A percentile compares a stretch with the other conserved stretches of the same genome.
Evolutionary conservation across 805 yeast genomes (phyloP).

Genomic region (Ogataea kodamae): DNA sequence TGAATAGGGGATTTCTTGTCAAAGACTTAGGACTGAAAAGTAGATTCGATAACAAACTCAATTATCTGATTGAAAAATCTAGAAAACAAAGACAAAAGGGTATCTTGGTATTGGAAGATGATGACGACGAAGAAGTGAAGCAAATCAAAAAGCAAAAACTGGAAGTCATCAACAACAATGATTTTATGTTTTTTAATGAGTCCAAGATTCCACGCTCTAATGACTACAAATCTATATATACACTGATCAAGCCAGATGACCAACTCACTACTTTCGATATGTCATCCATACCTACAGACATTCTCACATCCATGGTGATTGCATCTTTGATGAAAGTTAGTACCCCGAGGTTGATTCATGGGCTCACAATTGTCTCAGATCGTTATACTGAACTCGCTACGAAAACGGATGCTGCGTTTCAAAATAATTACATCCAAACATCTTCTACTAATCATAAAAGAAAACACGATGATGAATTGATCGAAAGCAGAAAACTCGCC

Average conservation of each 20-base stretch:
- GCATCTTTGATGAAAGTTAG: slow-evolving; percentile 60
- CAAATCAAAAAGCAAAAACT: slow-evolving; percentile 23
- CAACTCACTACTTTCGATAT: slow-evolving; percentile 67
- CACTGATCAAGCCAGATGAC: slow-evolving; percentile 58
- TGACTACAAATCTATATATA: slow-evolving; percentile 62
- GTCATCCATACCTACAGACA: slow-evolving; percentile 58
- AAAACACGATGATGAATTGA: slow-evolving; percentile 8
- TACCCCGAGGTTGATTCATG: slow-evolving; percentile 52
- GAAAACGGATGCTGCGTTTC: slow-evolving; percentile 10
- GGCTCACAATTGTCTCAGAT: slow-evolving; percentile 63
- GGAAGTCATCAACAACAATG: slow-evolving; percentile 18
- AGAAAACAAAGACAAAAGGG: slow-evolving; percentile 30
- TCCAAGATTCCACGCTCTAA: slow-evolving; percentile 36
- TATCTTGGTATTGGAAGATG: slow-evolving; percentile 37
- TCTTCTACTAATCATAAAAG: slow-evolving; percentile 14
- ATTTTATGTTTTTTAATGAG: slow-evolving; percentile 27
- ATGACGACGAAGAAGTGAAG: slow-evolving; percentile 22
- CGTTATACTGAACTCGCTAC: slow-evolving; percentile 42
- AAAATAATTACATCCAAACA: slow-evolving; percentile 3
- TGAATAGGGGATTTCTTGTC: slow-evolving; percentile 33
- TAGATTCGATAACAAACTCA: slow-evolving; percentile 34
- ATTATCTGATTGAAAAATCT: slow-evolving; percentile 29
- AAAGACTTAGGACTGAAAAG: slow-evolving; percentile 30
- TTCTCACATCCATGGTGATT: slow-evolving; percentile 61
- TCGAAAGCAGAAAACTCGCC: slow-evolving; percentile 32